Percentiles rank a stretch among this genome's conserved stretches.
phyloP scores from a whole-genome alignment of 345 rosid genomes.

The Lepidium aucheri region DNA sequence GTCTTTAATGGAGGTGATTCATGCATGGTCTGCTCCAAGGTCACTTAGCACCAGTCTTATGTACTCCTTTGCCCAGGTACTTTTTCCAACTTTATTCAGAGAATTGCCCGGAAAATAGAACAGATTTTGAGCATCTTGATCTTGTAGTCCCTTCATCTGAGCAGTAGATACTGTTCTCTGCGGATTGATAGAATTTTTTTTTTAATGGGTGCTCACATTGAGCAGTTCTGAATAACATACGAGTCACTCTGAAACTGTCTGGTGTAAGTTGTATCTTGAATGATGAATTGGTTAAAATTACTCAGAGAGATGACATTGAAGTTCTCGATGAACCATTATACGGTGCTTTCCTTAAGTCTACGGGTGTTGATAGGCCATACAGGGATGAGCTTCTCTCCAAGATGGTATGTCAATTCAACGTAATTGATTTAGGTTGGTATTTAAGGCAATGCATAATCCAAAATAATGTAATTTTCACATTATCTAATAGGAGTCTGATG shows the following conservation, averaged over 20 bases:
- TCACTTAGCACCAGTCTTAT: conserved; percentile 76
- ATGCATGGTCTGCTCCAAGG: conserved; percentile 85
- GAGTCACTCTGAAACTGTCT: neutral
- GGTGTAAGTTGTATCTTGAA: neutral
- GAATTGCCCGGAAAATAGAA: neutral
- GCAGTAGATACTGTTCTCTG: neutral
- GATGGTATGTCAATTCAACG: conserved; percentile 33
- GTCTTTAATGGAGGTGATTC: conserved; percentile 50
- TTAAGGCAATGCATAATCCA: neutral
- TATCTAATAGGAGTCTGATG: conserved; percentile 58
- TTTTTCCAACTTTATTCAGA: neutral
- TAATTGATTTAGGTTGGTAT: neutral
- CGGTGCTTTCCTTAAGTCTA: conserved; percentile 40
- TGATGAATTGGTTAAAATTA: neutral
- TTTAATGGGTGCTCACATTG: neutral
- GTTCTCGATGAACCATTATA: conserved; percentile 76
- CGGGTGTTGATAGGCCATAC: conserved; percentile 64
- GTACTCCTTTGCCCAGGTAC: conserved; percentile 90
- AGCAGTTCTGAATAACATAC: neutral
- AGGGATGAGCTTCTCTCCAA: conserved; percentile 54
- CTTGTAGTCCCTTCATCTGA: neutral
- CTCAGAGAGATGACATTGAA: conserved; percentile 71
- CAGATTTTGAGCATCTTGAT: neutral
- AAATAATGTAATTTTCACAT: neutral
- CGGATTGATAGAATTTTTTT: neutral